Conservation (phyloP, 2,329 filamentous ascomycete species). For the Aspergillus piperis region DNA sequence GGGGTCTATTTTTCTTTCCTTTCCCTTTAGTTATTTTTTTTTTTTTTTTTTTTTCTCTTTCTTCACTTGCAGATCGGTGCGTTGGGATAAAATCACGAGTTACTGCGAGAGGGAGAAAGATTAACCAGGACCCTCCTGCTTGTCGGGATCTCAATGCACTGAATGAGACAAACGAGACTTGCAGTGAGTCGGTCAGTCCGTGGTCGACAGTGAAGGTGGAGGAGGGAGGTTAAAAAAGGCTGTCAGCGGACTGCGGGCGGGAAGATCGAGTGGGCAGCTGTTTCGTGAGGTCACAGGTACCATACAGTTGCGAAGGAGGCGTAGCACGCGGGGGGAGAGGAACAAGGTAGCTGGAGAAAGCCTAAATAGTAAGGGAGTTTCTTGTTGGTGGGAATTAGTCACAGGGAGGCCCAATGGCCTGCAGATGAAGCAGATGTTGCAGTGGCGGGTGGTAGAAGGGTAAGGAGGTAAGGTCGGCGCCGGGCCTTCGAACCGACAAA, state of each 20-base stretch:
- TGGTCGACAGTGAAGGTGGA: conserved; percentile 13
- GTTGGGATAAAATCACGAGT: conserved; percentile 6
- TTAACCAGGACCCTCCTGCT: conserved; percentile 14
- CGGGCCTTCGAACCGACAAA: not conserved
- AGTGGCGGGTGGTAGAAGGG: not conserved
- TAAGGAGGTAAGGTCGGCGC: not conserved
- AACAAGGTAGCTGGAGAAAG: conserved; percentile 4
- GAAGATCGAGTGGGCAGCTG: conserved; percentile 34
- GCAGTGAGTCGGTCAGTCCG: conserved; percentile 8
- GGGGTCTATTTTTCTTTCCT: not conserved
- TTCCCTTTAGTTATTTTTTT: not conserved
- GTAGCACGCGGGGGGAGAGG: conserved; percentile 24
- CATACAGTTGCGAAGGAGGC: conserved; percentile 25
- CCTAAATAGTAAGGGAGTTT: not conserved
- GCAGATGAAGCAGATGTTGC: conserved; percentile 6
- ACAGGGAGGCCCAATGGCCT: conserved; percentile 11
- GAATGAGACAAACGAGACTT: not conserved
- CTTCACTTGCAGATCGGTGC: not conserved
- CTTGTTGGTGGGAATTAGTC: conserved; percentile 3
- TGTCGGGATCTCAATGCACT: not conserved
- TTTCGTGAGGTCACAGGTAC: conserved; percentile 36
- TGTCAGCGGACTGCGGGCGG: conserved; percentile 32
- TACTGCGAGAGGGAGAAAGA: conserved; percentile 18
- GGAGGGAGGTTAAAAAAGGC: conserved; percentile 9
- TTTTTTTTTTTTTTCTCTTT: not conserved